Conservation (phyloP, 352 stramenopile genomes). For the Globisporangium acanthophoron region DNA sequence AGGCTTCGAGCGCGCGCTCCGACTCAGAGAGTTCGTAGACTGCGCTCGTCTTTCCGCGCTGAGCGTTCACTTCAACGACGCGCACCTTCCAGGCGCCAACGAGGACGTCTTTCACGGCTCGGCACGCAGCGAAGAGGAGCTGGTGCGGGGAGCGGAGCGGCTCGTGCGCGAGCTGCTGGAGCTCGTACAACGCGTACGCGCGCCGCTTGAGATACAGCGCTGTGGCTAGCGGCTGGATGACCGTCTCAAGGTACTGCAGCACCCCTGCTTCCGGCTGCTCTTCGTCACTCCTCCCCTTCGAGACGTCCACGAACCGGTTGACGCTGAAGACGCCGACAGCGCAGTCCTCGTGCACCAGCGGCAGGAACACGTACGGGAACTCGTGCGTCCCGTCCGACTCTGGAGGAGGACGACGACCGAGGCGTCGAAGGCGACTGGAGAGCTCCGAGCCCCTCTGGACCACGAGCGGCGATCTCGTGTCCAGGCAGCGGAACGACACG, state of each 20-base stretch:
- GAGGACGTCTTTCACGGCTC: slow-evolving; percentile 38
- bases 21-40: slow-evolving; percentile 55
- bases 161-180: slow-evolving; percentile 31
- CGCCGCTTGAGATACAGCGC: slow-evolving; percentile 62
- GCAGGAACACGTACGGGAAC: slow-evolving; percentile 58
- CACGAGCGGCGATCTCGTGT: slow-evolving; percentile 33
- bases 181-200: slow-evolving; percentile 36
- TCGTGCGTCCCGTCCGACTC: slow-evolving; percentile 2
- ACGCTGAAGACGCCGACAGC: slow-evolving; percentile 56
- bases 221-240: slow-evolving; percentile 36
- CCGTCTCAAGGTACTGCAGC: slow-evolving; percentile 36
- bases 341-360: slow-evolving; percentile 61
- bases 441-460: slow-evolving; percentile 30
- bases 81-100: slow-evolving; percentile 51
- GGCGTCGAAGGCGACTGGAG: slow-evolving; percentile 21
- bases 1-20: slow-evolving; percentile 16
- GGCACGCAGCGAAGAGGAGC: slow-evolving; percentile 36
- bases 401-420: slow-evolving; percentile 8
- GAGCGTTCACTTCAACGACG: slow-evolving; percentile 46
- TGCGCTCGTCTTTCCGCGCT: slow-evolving; percentile 34
- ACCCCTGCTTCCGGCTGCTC: slow-evolving; percentile 56
- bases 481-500: slow-evolving; percentile 51
- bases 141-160: slow-evolving; percentile 52
- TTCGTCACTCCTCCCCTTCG: slow-evolving; percentile 56
- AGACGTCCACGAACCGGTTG: slow-evolving; percentile 43